Evolutionary conservation across 139 green algal species (phyloP).

Genomic region (Micromonas pusilla): DNA sequence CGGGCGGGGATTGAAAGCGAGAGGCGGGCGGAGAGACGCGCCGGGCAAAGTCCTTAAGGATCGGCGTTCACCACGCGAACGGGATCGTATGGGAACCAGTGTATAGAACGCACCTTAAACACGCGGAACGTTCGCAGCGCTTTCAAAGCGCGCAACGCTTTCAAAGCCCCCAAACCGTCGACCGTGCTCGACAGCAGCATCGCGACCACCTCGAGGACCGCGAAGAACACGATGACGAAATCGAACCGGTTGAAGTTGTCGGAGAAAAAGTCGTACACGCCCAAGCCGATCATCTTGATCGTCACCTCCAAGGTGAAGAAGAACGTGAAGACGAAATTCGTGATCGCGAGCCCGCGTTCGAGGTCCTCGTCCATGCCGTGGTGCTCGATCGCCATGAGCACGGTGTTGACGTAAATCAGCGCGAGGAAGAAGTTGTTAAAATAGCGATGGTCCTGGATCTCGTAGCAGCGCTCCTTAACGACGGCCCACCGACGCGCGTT

Average conservation of each 20-base stretch:
- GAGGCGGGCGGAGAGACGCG: no score
- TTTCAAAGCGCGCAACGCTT: conserved; percentile 28
- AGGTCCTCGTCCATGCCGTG: conserved; percentile 41
- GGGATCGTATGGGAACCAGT: no score
- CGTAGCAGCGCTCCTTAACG: not conserved
- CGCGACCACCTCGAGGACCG: conserved; percentile 33
- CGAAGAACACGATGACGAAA: conserved; percentile 48
- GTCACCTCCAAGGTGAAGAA: conserved; percentile 59
- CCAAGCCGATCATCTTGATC: conserved; percentile 58
- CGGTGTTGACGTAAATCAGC: conserved; percentile 60
- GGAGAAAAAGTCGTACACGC: conserved; percentile 46
- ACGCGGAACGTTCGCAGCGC: conserved; percentile 26
- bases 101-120: conserved; percentile 61
- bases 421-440: conserved; percentile 58
- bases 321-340: conserved; percentile 55
- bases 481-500: not conserved
- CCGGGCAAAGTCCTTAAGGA: no score
- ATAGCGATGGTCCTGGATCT: not conserved
- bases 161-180: conserved; percentile 40
- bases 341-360: conserved; percentile 26
- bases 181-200: conserved; percentile 1
- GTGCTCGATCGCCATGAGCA: conserved; percentile 61
- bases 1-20: no score
- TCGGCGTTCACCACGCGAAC: no score
- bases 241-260: conserved; percentile 75